phyloP scores from a whole-genome alignment of 306 rosid species.

The Quercus aquifolioides region DNA sequence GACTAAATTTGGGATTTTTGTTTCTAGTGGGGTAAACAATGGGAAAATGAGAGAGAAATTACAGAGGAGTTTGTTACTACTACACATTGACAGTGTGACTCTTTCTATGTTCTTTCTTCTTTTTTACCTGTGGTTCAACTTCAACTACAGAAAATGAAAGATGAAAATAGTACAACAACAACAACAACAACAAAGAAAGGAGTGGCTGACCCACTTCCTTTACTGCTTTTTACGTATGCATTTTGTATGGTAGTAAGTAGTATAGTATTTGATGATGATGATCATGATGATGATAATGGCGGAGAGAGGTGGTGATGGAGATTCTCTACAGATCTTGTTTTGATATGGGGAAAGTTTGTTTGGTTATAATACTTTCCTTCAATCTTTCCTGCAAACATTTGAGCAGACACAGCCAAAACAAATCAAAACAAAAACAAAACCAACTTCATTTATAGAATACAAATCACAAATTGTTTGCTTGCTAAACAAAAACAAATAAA shows the following conservation, averaged over 20 bases:
- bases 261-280: constrained; percentile 49
- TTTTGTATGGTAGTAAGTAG: constrained; percentile 81
- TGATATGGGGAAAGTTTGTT: constrained; percentile 29
- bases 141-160: constrained; percentile 48
- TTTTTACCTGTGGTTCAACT: constrained; percentile 70
- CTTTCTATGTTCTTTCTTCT: constrained; percentile 24
- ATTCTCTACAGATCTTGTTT: constrained; percentile 57
- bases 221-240: constrained; percentile 70
- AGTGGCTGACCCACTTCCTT: constrained; percentile 67
- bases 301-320: constrained; percentile 21
- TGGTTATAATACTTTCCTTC: constrained; percentile 29
- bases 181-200: constrained; percentile 31
- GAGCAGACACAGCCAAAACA: constrained; percentile 10
- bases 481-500: constrained; percentile 13
- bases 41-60: constrained; percentile 24
- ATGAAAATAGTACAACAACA: constrained; percentile 48
- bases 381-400: constrained; percentile 44
- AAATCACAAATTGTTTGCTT: constrained; percentile 12
- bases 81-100: constrained; percentile 36
- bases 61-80: constrained; percentile 39
- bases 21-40: constrained; percentile 23
- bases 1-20: constrained; percentile 28
- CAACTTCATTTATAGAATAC: constrained; percentile 14
- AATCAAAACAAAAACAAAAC: constrained; percentile 3
- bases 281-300: constrained; percentile 7